Conservation (phyloP, 164 flowering plant species). For the Stephania cephalantha region DNA sequence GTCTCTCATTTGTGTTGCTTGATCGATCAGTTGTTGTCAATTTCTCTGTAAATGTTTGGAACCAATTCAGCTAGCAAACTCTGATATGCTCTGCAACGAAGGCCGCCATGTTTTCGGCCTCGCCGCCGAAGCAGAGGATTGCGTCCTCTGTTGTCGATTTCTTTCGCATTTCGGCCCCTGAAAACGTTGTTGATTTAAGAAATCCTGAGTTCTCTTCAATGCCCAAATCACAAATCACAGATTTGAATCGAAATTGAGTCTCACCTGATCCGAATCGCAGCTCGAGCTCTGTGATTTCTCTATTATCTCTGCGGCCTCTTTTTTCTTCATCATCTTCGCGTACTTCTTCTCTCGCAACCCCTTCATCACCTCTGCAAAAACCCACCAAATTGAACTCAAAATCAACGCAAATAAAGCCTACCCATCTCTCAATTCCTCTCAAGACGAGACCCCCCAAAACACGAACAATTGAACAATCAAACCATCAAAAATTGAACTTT, state of each 20-base stretch:
- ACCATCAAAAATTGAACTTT: no score
- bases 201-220: neutral
- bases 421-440: no score
- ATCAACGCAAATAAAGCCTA: neutral
- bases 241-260: neutral
- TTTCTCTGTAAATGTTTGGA: neutral
- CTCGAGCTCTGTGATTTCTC: constrained; percentile 14
- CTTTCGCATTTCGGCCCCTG: constrained; percentile 56
- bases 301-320: constrained; percentile 23
- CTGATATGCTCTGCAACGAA: constrained; percentile 83
- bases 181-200: neutral
- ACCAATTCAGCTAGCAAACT: constrained; percentile 42
- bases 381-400: constrained; percentile 1
- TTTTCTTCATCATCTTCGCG: constrained; percentile 48
- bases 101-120: constrained; percentile 84
- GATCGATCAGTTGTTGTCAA: neutral
- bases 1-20: neutral
- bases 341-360: constrained; percentile 76
- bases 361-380: constrained; percentile 78
- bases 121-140: constrained; percentile 24
- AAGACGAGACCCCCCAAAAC: no score
- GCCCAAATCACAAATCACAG: neutral
- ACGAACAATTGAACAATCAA: no score
- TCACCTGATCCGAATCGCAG: constrained; percentile 34
- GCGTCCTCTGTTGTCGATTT: constrained; percentile 36